Evolutionary conservation across 2,329 filamentous ascomycete species (phyloP).

Genomic region (Blastomyces gilchristii): DNA sequence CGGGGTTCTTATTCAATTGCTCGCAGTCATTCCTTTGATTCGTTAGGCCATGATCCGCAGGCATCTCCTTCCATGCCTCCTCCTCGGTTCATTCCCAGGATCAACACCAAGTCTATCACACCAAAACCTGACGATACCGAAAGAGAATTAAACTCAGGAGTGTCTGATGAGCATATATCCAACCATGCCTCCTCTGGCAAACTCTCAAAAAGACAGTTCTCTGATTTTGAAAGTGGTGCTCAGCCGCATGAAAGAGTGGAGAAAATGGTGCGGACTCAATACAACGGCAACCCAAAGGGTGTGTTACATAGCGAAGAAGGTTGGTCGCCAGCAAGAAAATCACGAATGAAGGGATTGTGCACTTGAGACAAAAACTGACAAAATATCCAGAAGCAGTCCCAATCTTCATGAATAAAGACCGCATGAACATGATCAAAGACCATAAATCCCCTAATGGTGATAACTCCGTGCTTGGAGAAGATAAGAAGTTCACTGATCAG

Average conservation of each 20-base stretch:
- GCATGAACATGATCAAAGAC: background rate
- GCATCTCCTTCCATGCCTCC: constrained; percentile 7
- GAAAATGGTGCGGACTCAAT: constrained; percentile 1
- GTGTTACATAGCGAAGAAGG: background rate
- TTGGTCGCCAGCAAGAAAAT: background rate
- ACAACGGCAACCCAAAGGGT: background rate
- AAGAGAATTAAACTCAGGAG: background rate
- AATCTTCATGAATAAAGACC: constrained; percentile 4
- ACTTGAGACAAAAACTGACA: background rate
- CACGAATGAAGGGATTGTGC: background rate
- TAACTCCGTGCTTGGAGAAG: background rate
- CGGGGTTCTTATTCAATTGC: background rate
- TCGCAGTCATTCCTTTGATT: background rate
- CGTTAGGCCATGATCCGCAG: background rate
- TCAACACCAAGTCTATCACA: background rate
- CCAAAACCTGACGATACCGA: background rate
- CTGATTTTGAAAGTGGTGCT: background rate
- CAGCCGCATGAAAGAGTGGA: background rate
- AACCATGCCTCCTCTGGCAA: constrained; percentile 1
- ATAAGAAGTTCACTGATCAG: background rate
- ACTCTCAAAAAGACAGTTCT: constrained; percentile 5
- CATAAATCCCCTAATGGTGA: background rate
- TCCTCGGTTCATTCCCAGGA: background rate
- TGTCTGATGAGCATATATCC: constrained; percentile 2
- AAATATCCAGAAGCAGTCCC: background rate